Percentiles rank a stretch among this genome's conserved stretches.
These are phyloP conservation scores for Nothophaeocryptopus gaeumannii DNA, from an alignment of 2,329 filamentous ascomycete genomes.

Conservation along the genomic window DNA sequence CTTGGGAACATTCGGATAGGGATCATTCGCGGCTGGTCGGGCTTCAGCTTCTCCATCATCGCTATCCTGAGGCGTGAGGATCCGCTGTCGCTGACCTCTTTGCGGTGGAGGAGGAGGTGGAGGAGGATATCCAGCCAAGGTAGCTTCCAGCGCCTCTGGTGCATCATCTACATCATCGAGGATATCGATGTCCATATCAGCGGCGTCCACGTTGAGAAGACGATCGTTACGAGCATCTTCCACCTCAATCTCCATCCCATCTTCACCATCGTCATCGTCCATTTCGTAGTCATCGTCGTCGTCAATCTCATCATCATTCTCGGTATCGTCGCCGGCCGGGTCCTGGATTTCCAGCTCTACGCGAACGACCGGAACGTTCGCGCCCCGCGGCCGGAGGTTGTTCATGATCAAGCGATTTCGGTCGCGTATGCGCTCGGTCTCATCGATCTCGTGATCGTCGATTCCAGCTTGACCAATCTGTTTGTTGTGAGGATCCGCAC, in stretches of 20 bases:
- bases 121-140: constrained; percentile 70
- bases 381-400: constrained; percentile 23
- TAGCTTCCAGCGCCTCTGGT: constrained; percentile 72
- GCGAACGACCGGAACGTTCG: constrained; percentile 25
- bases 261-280: constrained; percentile 28
- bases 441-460: constrained; percentile 72
- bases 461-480: constrained; percentile 74
- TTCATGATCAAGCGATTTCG: constrained; percentile 40
- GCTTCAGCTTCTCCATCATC: constrained; percentile 46
- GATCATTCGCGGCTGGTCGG: constrained; percentile 34
- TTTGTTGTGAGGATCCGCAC: constrained; percentile 78
- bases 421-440: constrained; percentile 42
- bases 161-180: constrained; percentile 57
- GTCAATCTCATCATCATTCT: constrained; percentile 47
- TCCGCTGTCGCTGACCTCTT: constrained; percentile 21
- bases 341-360: constrained; percentile 33
- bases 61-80: constrained; percentile 32
- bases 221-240: constrained; percentile 28
- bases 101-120: constrained; percentile 57
- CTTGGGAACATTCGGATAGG: constrained; percentile 66
- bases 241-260: constrained; percentile 49
- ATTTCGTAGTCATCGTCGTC: constrained; percentile 40
- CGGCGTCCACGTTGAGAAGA: constrained; percentile 31
- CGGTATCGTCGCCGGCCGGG: constrained; percentile 47
- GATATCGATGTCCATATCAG: constrained; percentile 51